A percentile compares a stretch with the other conserved stretches of the same genome.
Evolutionary conservation across 1,284 basidiomycete species (phyloP).

Genomic region (Heterobasidion annosum): DNA sequence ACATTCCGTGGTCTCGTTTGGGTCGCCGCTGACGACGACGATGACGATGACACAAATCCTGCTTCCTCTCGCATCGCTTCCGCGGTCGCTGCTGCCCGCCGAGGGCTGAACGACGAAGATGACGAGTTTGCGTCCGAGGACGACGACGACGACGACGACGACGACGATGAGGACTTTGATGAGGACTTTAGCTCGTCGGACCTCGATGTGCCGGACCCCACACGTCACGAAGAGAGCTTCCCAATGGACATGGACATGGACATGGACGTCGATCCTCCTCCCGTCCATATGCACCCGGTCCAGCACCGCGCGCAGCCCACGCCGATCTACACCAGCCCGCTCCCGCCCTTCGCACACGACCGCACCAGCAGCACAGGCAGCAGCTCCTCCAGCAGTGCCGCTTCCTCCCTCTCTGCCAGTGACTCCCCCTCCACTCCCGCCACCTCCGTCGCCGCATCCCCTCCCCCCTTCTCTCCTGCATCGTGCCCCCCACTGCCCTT

Average conservation of each 20-base stretch:
- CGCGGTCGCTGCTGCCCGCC: slow-evolving; percentile 10
- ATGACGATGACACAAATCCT: slow-evolving; percentile 1
- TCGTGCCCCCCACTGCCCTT: slow-evolving; percentile 2
- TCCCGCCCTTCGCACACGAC: slow-evolving; percentile 8
- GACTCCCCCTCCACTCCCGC: slow-evolving; percentile 8
- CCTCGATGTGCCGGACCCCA: neutral
- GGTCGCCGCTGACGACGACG: slow-evolving; percentile 60
- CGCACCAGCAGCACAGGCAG: slow-evolving; percentile 8
- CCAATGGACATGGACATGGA: slow-evolving; percentile 22
- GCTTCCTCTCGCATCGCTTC: neutral
- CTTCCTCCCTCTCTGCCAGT: slow-evolving; percentile 12
- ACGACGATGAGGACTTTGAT: neutral
- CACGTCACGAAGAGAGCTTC: slow-evolving; percentile 16
- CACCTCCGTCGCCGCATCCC: slow-evolving; percentile 8
- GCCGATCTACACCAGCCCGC: slow-evolving; percentile 19
- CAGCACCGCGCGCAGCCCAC: slow-evolving; percentile 21
- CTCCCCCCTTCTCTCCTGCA: slow-evolving; percentile 4
- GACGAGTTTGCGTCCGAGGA: slow-evolving; percentile 23
- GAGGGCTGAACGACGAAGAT: slow-evolving; percentile 13
- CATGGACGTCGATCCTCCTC: slow-evolving; percentile 13
- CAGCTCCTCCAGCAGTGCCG: slow-evolving; percentile 2
- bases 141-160: slow-evolving; percentile 21
- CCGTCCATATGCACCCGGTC: slow-evolving; percentile 45
- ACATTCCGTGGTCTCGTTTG: slow-evolving; percentile 60
- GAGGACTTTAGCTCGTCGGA: neutral